Base-by-base conservation (phyloP, 257 asterid genomes). In the Cruciata laevipes region DNA sequence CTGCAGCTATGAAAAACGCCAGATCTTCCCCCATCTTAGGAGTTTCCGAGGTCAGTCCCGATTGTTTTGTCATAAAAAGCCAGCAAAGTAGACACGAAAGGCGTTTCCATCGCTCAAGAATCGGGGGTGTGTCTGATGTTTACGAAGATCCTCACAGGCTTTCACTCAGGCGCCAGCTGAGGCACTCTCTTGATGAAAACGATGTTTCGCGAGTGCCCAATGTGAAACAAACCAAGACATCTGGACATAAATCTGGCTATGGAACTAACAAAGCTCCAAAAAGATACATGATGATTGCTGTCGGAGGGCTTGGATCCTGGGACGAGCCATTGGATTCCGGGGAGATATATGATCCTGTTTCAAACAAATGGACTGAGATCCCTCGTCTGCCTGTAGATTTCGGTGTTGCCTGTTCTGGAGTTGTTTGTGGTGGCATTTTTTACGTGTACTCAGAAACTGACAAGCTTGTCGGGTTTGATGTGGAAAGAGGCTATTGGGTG, bases 121-220 rank as follows among this genome's bases (percentile, higher is more conserved):
- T 81, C 55, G 96, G 89, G 40, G 97, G 95, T 11, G 85, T 73
- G 8, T 85, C 91, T 3, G 96, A 94, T 71, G 97, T 94, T 38
- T 94, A 94, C 8, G 97, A 94, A 78, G 99, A 94, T 79, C 99
- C 99, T 55, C 99, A 94, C 73, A 81, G 99, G 56, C 95, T 88
- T 5, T 94, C 97, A 0, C 86, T 90, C 11, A 77, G 97, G 71
- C 88, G 97, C 27, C 95, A 86, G 56, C 79, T 80, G 9, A 78
- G 88, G 66, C 80, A 76, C 62, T 83, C 96, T 47, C 80, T 75
- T 6, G 95, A 92, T 33, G 99, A 83, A 66, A 90, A 82, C 14
- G 95, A 85, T 14, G 65, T 67, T 69, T 78, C 90, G 49, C 56
- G 70, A 14, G 38, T 75, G 18, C 80, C 89, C 44, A 79, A 55